phyloP scores from a whole-genome alignment of 2,329 filamentous ascomycete species.

The Chaetomium strumarium region DNA sequence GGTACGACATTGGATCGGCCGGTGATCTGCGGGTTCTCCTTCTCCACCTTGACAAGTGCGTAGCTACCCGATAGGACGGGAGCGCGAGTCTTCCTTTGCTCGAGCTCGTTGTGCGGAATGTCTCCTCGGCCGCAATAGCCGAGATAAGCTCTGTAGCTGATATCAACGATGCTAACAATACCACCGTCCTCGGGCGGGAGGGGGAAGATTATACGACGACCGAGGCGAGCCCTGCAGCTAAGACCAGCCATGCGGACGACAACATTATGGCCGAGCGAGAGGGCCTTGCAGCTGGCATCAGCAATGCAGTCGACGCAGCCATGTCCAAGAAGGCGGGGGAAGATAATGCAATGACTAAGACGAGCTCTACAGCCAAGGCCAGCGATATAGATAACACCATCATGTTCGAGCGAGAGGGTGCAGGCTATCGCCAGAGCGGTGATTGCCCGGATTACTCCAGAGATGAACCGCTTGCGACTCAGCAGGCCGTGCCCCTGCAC shows the following conservation, averaged over 20 bases:
- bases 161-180: neutral
- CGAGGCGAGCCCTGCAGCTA: conserved; percentile 1
- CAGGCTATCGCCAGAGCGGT: neutral
- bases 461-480: neutral
- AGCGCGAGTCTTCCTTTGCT: conserved; percentile 1
- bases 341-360: conserved; percentile 1
- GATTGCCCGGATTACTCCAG: neutral
- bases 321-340: neutral
- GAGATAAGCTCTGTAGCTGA: conserved; percentile 1
- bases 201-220: neutral
- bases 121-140: neutral
- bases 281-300: neutral
- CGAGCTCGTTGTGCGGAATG: neutral
- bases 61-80: conserved; percentile 1
- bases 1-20: neutral
- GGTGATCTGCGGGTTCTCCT: neutral
- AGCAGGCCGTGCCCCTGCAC: neutral
- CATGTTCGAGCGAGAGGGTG: neutral
- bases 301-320: neutral
- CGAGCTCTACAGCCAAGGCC: neutral
- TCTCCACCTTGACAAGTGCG: conserved; percentile 2
- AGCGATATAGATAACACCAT: neutral
- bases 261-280: neutral
- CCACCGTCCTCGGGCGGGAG: neutral
- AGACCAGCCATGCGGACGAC: neutral